A percentile compares a stretch with the other conserved stretches of the same genome.
These are phyloP conservation scores for Sisymbrium irio DNA, from an alignment of 345 rosid genomes.

Conservation along the genomic window DNA sequence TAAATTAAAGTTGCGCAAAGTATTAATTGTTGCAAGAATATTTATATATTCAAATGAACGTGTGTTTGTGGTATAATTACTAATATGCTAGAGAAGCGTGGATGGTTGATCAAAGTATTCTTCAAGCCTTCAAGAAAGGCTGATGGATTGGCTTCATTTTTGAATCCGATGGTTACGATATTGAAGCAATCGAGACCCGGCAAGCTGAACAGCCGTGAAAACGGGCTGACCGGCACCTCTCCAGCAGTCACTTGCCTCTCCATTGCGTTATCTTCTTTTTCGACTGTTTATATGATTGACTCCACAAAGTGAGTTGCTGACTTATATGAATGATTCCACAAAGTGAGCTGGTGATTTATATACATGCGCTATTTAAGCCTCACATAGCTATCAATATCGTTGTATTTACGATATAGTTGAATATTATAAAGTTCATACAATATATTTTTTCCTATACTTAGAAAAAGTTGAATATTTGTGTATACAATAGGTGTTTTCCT, in stretches of 20 bases:
- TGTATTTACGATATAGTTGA: not conserved
- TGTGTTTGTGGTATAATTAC: not conserved
- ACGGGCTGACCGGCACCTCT: constrained; percentile 48
- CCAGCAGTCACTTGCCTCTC: not conserved
- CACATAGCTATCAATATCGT: not conserved
- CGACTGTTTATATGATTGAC: constrained; percentile 2
- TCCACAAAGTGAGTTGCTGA: not conserved
- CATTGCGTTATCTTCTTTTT: constrained; percentile 1
- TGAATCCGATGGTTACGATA: constrained; percentile 49
- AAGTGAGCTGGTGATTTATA: not conserved
- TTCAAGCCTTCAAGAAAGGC: constrained; percentile 43
- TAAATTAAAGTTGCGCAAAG: not conserved
- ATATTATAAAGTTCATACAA: not conserved
- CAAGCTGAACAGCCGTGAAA: constrained; percentile 46
- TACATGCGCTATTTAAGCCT: not conserved
- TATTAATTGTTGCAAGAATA: not conserved
- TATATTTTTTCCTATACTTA: no score
- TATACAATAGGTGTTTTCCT: no score
- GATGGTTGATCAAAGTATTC: constrained; percentile 60
- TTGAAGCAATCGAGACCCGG: constrained; percentile 44
- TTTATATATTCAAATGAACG: not conserved
- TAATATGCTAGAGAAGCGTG: constrained; percentile 77
- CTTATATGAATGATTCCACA: not conserved
- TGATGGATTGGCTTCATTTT: constrained; percentile 33
- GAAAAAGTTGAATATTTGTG: no score